Evolutionary conservation across 345 rosid species (phyloP), one percentile per base, ranked within the genome.

Genomic region (Bruguiera gymnorhiza): DNA sequence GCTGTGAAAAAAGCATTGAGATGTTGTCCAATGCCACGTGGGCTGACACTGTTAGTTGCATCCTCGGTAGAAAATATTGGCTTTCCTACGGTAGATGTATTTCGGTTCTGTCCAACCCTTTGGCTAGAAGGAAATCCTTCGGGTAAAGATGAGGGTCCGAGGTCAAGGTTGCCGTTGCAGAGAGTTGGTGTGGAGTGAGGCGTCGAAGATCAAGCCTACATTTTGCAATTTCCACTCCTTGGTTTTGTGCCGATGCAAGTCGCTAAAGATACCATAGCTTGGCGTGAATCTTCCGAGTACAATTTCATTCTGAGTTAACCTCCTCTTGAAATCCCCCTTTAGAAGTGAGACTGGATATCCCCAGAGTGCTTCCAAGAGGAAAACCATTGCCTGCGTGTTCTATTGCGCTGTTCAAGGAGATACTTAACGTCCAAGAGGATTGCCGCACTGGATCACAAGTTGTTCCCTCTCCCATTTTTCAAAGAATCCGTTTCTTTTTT

Each of bases 151-250:
- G 92, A 72, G 19, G 81, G 69, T 9, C 83, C 55, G 20, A 79
- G 73, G 43, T 82, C 79, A 26, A 80, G 70, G 62, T 61, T 85
- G 65, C 78, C 55, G 19, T 70, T 77, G 80, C 43, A 80, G 39
- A 1, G 87, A 66, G 60, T 79, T 88, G 55, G 85, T 70, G 24
- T 79, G 86, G 66, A 81, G 89, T 31, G 88, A 80, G 55, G 86
- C 75, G 64, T 76, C 78, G 68, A 76, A 88, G 16, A 77, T 56
- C 77, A 88, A 24, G 60, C 89, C 90, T 5, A 85, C 87, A 74
- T 85, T 83, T 62, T 76, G 86, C 30, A 86, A 75, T 76, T 88
- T 90, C 96, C 97, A 88, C 52, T 83, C 84, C 23, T 78, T 76
- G 48, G 90, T 59, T 70, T 81, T 89, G 63, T 84, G 87, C 81